Percentiles rank a stretch among this genome's conserved stretches.
Conservation (phyloP, 1,284 basidiomycete genomes). For the Trichosporon sp. region DNA sequence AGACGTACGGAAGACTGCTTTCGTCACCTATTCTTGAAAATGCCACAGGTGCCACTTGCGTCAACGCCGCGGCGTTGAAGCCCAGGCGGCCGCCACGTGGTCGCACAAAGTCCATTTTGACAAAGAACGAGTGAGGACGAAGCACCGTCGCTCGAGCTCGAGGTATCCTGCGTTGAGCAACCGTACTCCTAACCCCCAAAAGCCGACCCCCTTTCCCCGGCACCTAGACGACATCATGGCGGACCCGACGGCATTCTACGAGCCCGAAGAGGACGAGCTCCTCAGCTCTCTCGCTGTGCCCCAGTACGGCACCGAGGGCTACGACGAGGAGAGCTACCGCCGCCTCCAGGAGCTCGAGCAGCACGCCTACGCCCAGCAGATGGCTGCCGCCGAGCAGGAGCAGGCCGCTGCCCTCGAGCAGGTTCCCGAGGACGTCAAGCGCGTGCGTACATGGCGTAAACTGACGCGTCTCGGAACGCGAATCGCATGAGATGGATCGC, state of each 20-base stretch:
- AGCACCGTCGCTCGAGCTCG: conserved; percentile 13
- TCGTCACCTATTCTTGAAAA: too few species aligned
- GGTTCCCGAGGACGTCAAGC: conserved; percentile 57
- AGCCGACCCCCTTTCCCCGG: background rate
- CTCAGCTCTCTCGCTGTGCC: conserved; percentile 51
- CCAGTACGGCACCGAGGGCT: conserved; percentile 37
- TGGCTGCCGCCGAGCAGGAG: conserved; percentile 44
- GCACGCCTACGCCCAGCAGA: conserved; percentile 48
- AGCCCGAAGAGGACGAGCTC: conserved; percentile 54
- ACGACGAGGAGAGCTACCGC: conserved; percentile 48
- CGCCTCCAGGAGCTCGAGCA: conserved; percentile 49
- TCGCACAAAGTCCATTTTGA: conserved; percentile 18
- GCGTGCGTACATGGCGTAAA: conserved; percentile 40
- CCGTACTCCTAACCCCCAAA: conserved; percentile 13
- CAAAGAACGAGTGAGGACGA: conserved; percentile 10
- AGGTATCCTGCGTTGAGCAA: conserved; percentile 15
- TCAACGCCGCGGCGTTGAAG: conserved; percentile 5
- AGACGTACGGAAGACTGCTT: too few species aligned
- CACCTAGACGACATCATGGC: conserved; percentile 43
- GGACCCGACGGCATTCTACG: conserved; percentile 55
- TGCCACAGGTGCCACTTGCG: background rate
- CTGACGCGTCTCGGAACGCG: background rate
- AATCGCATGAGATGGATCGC: background rate
- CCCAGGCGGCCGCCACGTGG: conserved; percentile 6
- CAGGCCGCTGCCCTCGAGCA: conserved; percentile 47